Conservation (phyloP, 2,329 filamentous ascomycete genomes). For the Nemania serpens region DNA sequence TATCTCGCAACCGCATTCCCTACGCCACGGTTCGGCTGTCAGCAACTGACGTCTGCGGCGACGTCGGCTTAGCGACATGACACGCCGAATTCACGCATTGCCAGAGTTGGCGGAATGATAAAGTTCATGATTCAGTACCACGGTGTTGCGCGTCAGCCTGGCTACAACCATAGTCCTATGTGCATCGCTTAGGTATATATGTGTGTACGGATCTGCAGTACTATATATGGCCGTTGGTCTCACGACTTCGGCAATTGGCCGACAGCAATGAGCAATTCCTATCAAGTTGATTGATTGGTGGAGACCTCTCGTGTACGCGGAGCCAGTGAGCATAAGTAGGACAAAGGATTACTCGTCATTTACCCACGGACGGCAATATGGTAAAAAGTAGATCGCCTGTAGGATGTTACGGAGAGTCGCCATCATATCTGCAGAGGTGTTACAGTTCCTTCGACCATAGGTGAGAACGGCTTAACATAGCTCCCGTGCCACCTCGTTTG, state of each 20-base stretch:
- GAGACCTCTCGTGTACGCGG: no score
- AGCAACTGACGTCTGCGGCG: no score
- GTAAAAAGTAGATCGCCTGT: no score
- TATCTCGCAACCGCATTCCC: no score
- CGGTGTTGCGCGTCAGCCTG: not conserved
- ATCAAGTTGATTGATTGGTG: no score
- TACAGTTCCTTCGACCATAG: not conserved
- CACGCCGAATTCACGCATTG: not conserved
- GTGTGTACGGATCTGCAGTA: not conserved
- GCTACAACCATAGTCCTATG: not conserved
- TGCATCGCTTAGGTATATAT: not conserved
- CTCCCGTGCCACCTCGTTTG: not conserved
- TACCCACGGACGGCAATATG: no score
- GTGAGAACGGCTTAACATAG: not conserved
- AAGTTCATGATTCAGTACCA: not conserved
- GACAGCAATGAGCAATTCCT: not conserved
- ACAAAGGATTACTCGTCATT: no score
- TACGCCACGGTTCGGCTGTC: no score
- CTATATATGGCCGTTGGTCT: not conserved
- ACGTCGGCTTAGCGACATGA: not conserved
- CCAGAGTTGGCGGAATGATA: not conserved
- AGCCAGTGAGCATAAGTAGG: no score
- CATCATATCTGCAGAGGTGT: no score
- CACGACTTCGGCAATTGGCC: not conserved
- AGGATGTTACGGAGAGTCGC: no score